Base-by-base conservation (phyloP, 495 filamentous ascomycete genomes). In the Darksidea phi region DNA sequence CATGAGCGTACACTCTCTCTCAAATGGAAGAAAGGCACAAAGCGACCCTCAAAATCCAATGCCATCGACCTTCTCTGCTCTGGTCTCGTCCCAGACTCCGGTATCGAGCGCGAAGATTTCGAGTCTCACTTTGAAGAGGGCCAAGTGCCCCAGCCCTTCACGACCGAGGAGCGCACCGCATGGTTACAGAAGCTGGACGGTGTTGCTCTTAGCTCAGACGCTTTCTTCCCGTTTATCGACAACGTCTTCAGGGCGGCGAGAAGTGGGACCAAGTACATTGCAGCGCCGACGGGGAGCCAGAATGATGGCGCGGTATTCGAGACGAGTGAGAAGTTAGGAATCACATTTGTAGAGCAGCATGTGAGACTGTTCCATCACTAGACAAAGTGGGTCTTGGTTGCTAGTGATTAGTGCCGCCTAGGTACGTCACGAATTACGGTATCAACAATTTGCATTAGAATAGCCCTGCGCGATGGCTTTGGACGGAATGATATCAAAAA, bases 171-270 rank as follows among this genome's bases (percentile, higher is more conserved):
- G 81, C 85, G 88, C 59, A 80, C 86, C 25, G 84, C 83, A 50
- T 97, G 94, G 93, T 78, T 93, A 67, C 70, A 77, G 68, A 86
- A 92, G 79, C 74, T 97, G 59, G 78, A 78, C 50, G 88, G 89
- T 42, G 94, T 98, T 36, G 89, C 87, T 54, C 81, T 95, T 25
- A 92, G 89, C 10, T 93, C 88, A 58, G 94, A 98, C 76, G 94
- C 94, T 59, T 98, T 98, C 77, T 97, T 97, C 85, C 94, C 94
- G 55, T 98, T 98, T 79, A 88, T 89, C 66, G 94, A 97, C 81
- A 98, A 98, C 68, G 87, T 98, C 60, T 95, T 93, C 82, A 84
- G 94, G 57, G 90, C 91, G 42, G 84, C 81, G 52, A 81, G 90
- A 62, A 95, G 89, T 20, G 94, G 94, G 21, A 93, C 83, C 63